Evolutionary conservation across 805 yeast genomes (phyloP).

Genomic region (Grigorovia yakushimaensis): DNA sequence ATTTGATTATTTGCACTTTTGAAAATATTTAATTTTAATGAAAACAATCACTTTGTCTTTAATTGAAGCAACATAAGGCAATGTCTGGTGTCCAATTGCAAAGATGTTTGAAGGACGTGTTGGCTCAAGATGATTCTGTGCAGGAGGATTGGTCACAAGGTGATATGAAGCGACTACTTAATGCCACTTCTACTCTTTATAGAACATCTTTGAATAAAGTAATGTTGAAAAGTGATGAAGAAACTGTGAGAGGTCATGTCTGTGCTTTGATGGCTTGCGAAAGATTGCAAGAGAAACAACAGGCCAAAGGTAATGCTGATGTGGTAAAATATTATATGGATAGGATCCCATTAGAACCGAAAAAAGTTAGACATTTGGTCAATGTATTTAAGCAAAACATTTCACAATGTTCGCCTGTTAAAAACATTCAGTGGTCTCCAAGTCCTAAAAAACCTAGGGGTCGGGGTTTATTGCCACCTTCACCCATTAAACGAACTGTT

Average conservation of each 20-base stretch:
- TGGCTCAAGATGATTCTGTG: slow-evolving; percentile 12
- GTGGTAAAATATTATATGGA: slow-evolving; percentile 38
- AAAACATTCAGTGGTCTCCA: slow-evolving; percentile 23
- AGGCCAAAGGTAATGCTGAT: background rate
- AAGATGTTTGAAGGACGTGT: slow-evolving; percentile 20
- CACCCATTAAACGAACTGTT: slow-evolving; percentile 6
- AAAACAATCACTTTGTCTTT: no score
- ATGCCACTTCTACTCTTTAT: slow-evolving; percentile 33
- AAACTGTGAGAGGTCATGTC: slow-evolving; percentile 56
- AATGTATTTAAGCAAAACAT: slow-evolving; percentile 37
- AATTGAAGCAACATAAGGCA: no score
- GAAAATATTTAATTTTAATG: background rate
- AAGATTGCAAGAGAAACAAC: slow-evolving; percentile 33
- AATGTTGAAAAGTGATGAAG: slow-evolving; percentile 44
- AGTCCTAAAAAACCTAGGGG: slow-evolving; percentile 19
- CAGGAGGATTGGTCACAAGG: slow-evolving; percentile 21
- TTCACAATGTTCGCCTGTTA: slow-evolving; percentile 27
- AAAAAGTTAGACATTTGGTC: slow-evolving; percentile 33
- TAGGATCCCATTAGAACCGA: slow-evolving; percentile 49
- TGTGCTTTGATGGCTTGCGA: slow-evolving; percentile 57
- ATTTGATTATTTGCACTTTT: background rate
- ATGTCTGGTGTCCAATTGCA: slow-evolving; percentile 26
- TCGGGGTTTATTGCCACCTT: slow-evolving; percentile 9
- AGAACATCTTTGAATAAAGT: slow-evolving; percentile 42
- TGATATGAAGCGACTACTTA: slow-evolving; percentile 17